These are phyloP conservation scores for Metarhizium album DNA, from an alignment of 2,329 filamentous ascomycete genomes.

Conservation along the genomic window DNA sequence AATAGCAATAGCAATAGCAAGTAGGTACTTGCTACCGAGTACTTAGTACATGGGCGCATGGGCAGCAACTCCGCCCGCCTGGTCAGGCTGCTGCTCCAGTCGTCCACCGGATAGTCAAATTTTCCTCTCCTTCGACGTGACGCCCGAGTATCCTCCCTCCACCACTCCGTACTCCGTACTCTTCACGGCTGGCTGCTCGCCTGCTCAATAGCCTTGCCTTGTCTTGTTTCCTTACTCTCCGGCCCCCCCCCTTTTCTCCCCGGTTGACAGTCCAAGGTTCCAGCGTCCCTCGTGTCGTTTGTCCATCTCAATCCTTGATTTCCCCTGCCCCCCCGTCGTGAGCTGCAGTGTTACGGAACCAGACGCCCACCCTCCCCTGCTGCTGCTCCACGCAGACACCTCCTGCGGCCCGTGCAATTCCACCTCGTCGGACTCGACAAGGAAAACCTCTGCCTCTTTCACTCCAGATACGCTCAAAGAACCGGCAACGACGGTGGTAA, in stretches of 20 bases:
- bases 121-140: constrained; percentile 1
- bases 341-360: neutral
- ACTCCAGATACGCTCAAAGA: neutral
- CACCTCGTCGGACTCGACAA: neutral
- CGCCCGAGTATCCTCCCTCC: constrained; percentile 3
- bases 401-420: neutral
- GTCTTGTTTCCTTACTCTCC: neutral
- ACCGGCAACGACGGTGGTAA: neutral
- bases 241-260: neutral
- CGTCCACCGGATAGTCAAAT: constrained; percentile 6
- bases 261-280: neutral
- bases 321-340: neutral
- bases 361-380: neutral
- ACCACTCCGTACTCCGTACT: too few species aligned
- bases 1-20: too few species aligned
- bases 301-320: neutral
- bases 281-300: neutral
- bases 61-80: too few species aligned
- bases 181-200: constrained; percentile 2
- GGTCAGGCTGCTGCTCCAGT: neutral
- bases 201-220: neutral
- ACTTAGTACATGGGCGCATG: too few species aligned
- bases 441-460: neutral
- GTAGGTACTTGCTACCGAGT: too few species aligned
- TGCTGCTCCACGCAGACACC: neutral